phyloP scores from a whole-genome alignment of 805 yeast genomes.

The Sugiyamaella mastotermitis region DNA sequence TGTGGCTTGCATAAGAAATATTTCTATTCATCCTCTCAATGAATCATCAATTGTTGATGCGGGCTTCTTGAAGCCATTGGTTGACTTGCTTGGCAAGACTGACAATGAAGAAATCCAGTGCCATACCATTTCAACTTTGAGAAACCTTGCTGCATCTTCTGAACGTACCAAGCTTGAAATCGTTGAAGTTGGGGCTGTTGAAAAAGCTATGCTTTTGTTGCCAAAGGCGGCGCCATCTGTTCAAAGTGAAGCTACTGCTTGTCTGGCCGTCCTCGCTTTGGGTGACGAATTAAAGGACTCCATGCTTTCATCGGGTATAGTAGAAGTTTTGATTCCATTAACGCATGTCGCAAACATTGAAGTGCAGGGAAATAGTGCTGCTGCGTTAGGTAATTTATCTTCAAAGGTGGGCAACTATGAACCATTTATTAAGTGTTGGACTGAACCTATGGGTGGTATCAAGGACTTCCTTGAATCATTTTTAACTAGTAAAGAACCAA shows the following conservation, averaged over 20 bases:
- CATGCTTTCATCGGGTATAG: slow-evolving; percentile 73
- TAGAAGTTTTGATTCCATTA: slow-evolving; percentile 85
- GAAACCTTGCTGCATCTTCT: slow-evolving; percentile 93
- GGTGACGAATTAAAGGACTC: slow-evolving; percentile 91
- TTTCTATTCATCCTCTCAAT: slow-evolving; percentile 92
- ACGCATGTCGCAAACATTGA: slow-evolving; percentile 85
- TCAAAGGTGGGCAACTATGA: slow-evolving; percentile 83
- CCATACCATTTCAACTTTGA: slow-evolving; percentile 92
- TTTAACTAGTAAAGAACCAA: slow-evolving; percentile 75
- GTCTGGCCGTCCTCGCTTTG: slow-evolving; percentile 91
- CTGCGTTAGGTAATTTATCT: slow-evolving; percentile 92
- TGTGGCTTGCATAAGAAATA: slow-evolving; percentile 96
- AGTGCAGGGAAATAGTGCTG: slow-evolving; percentile 97
- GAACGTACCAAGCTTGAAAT: slow-evolving; percentile 89
- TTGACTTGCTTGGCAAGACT: slow-evolving; percentile 62
- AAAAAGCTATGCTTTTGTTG: slow-evolving; percentile 84
- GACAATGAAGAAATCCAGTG: slow-evolving; percentile 97
- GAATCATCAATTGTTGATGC: slow-evolving; percentile 96
- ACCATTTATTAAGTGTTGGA: slow-evolving; percentile 74
- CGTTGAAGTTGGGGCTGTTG: slow-evolving; percentile 92
- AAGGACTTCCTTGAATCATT: slow-evolving; percentile 77
- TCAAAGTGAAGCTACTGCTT: slow-evolving; percentile 94
- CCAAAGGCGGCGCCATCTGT: slow-evolving; percentile 83
- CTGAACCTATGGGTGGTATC: slow-evolving; percentile 75
- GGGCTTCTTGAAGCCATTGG: slow-evolving; percentile 89